Conservation (phyloP, 768 basidiomycete species). For the Multifurca ochricompacta region DNA sequence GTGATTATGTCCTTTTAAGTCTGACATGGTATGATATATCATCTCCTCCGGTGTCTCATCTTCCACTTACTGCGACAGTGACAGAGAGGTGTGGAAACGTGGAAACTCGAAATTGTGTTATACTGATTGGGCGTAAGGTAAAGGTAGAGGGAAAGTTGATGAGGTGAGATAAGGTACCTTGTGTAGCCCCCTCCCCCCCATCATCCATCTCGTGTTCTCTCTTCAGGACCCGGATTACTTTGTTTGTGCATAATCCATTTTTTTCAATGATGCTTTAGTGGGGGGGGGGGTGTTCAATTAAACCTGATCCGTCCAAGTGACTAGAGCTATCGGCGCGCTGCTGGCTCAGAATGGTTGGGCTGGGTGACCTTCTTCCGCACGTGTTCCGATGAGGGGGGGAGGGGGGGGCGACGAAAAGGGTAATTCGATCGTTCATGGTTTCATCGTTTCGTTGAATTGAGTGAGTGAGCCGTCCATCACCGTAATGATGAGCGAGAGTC, state of each 20-base stretch:
- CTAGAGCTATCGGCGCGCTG: constrained; percentile 3
- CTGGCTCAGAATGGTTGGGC: constrained; percentile 7
- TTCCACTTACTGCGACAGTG: background rate
- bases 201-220: background rate
- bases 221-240: constrained; percentile 8
- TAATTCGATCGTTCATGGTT: no score
- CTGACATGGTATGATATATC: background rate
- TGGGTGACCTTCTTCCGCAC: background rate
- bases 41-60: background rate
- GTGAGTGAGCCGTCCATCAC: constrained; percentile 4
- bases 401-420: background rate
- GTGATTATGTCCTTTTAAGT: background rate
- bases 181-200: background rate
- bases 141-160: background rate
- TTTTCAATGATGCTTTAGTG: background rate
- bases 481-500: constrained; percentile 2
- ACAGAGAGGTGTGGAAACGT: background rate
- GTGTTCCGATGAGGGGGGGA: no score
- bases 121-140: background rate
- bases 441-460: no score
- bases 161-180: constrained; percentile 5
- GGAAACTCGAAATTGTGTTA: background rate
- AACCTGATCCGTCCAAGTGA: constrained; percentile 5
- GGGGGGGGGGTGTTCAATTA: no score
- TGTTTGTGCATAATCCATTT: background rate